Evolutionary conservation across 768 basidiomycete genomes (phyloP), one percentile per base, ranked within the genome.

Genomic region (Phanerochaete carnosa): DNA sequence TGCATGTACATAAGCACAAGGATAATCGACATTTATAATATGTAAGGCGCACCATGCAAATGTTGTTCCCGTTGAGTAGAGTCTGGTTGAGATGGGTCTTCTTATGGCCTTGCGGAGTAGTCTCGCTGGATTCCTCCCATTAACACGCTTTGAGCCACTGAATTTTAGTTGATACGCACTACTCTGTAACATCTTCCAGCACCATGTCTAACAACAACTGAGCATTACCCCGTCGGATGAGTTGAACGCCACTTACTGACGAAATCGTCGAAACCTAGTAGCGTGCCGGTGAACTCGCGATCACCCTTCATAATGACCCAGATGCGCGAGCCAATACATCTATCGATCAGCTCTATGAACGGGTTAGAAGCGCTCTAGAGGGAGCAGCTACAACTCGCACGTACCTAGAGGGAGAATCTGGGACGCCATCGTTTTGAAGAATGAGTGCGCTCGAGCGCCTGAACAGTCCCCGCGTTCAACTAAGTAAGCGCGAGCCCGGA

Each of bases 261-360:
- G 74, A 96, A 99, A 76, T 99, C 96, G 72, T 99, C 96, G 68
- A 99, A 99, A 1, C 96, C 96, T 33, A 96, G 81, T 45, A 99
- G 80, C 2, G 88, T 97, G 12, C 96, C 96, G 25, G 91, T 92
- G 76, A 98, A 99, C 77, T 99, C 96, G 49, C 94, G 89, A 63
- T 99, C 95, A 67, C 83, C 88, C 79, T 98, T 98, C 94, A 97
- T 98, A 73, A 98, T 87, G 68, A 98, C 96, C 93, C 94, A 97
- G 70, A 98, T 95, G 52, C 87, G 85, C 33, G 94, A 96, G 59
- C 96, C 96, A 72, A 98, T 98, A 72, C 96, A 98, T 72, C 92
- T 85, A 74, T 99, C 96, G 69, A 99, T 96, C 46, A 99, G 82
- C 74, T 98, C 96, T 95, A 64, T 56, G 30, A 50, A 46, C 60